Percentiles rank a stretch among this genome's conserved stretches.
These are phyloP conservation scores for Corchorus capsularis DNA, from an alignment of 345 rosid species.

Conservation along the genomic window DNA sequence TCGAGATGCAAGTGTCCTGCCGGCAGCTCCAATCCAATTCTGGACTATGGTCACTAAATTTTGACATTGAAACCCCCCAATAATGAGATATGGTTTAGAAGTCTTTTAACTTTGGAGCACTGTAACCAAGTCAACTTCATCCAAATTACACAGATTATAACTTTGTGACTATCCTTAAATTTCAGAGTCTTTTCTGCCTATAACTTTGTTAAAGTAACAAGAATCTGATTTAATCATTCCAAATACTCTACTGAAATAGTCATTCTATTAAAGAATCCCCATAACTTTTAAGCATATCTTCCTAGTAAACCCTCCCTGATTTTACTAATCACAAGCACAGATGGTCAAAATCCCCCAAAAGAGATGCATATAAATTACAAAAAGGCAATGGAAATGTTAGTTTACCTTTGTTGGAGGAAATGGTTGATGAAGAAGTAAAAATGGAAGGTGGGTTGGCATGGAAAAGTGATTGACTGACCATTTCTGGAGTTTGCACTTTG, in stretches of 20 bases:
- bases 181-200: no score
- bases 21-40: not conserved
- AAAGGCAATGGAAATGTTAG: not conserved
- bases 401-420: constrained; percentile 24
- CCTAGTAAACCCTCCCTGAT: not conserved
- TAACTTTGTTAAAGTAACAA: no score
- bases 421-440: constrained; percentile 20
- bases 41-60: not conserved
- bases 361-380: not conserved
- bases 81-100: no score
- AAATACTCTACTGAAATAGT: no score
- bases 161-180: not conserved
- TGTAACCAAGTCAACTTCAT: not conserved
- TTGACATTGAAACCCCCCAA: no score
- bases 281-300: no score
- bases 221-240: no score
- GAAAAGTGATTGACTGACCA: constrained; percentile 20
- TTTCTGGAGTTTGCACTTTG: not conserved
- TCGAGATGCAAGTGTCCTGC: not conserved
- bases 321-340: constrained; percentile 1
- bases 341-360: not conserved
- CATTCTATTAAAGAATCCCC: no score
- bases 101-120: no score
- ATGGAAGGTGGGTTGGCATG: constrained; percentile 20
- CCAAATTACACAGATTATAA: not conserved